phyloP scores from a whole-genome alignment of 208 protist species.

The Acanthamoeba polyphaga region DNA sequence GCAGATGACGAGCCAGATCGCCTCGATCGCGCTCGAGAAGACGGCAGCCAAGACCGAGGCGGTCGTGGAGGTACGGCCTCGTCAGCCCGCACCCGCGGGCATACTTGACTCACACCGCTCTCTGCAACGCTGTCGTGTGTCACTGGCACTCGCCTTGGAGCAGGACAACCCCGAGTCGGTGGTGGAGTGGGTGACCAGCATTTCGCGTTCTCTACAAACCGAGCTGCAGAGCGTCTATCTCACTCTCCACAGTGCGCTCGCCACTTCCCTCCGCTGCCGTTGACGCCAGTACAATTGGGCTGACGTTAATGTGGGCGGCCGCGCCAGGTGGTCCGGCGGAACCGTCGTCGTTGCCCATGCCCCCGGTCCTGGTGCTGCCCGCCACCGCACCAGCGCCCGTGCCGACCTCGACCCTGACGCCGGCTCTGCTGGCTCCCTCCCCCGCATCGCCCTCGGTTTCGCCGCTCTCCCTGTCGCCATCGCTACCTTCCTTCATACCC shows the following conservation, averaged over 20 bases:
- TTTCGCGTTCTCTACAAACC: constrained; percentile 52
- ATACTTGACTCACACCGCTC: not conserved
- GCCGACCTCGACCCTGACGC: not conserved
- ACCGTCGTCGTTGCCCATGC: not conserved
- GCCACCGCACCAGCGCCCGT: not conserved
- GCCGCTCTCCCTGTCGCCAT: not conserved
- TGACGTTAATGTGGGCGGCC: not conserved
- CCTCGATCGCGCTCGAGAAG: constrained; percentile 45
- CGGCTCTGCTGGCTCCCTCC: not conserved
- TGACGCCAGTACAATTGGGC: too few species aligned
- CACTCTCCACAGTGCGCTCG: not conserved
- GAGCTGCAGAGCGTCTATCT: constrained; percentile 61
- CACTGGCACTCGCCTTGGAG: not conserved
- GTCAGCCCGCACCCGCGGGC: not conserved
- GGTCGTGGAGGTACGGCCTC: not conserved
- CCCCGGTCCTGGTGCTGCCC: not conserved
- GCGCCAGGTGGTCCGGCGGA: not conserved
- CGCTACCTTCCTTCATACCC: not conserved
- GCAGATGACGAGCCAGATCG: constrained; percentile 66
- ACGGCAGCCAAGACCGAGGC: not conserved
- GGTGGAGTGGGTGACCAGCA: constrained; percentile 55
- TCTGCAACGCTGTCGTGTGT: not conserved
- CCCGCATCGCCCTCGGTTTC: not conserved
- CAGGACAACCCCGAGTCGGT: not conserved
- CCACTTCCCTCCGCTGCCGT: not conserved